These are phyloP conservation scores for Arachis stenosperma DNA, from an alignment of 306 rosid species.

Conservation along the genomic window DNA sequence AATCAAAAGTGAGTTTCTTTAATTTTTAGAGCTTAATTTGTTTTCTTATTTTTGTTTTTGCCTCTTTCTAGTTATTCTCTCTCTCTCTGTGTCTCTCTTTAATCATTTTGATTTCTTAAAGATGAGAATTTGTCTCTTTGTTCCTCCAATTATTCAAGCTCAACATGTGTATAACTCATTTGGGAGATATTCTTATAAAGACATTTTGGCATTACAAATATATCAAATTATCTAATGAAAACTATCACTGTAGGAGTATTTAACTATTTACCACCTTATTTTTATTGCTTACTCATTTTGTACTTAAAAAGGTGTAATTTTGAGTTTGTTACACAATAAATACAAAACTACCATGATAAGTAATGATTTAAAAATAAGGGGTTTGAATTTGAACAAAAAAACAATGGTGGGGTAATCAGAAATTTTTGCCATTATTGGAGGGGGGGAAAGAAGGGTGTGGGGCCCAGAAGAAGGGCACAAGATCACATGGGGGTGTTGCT, in stretches of 20 bases:
- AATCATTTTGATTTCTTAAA: neutral
- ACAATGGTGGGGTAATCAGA: slow-evolving; percentile 40
- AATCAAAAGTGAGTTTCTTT: slow-evolving; percentile 39
- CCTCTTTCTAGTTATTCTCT: neutral
- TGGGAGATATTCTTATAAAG: too few relatives aligned
- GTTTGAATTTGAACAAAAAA: neutral
- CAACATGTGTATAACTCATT: too few relatives aligned
- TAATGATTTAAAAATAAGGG: too few relatives aligned
- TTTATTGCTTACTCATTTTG: too few relatives aligned
- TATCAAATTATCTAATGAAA: too few relatives aligned
- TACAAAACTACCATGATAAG: too few relatives aligned
- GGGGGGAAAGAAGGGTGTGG: neutral
- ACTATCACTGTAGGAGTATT: too few relatives aligned
- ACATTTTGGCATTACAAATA: too few relatives aligned
- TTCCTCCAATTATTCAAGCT: neutral
- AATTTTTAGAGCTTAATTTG: slow-evolving; percentile 42
- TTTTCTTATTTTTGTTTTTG: neutral
- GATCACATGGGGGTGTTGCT: slow-evolving; percentile 69
- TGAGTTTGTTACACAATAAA: too few relatives aligned
- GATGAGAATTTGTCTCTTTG: slow-evolving; percentile 47
- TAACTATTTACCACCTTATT: too few relatives aligned
- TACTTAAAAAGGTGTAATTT: too few relatives aligned
- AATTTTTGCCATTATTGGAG: slow-evolving; percentile 47
- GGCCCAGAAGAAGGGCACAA: slow-evolving; percentile 49
- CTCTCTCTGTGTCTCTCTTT: neutral